Base-by-base conservation (phyloP, 1,139 yeast species). In the Lodderomyces pseudojiufengensis region DNA sequence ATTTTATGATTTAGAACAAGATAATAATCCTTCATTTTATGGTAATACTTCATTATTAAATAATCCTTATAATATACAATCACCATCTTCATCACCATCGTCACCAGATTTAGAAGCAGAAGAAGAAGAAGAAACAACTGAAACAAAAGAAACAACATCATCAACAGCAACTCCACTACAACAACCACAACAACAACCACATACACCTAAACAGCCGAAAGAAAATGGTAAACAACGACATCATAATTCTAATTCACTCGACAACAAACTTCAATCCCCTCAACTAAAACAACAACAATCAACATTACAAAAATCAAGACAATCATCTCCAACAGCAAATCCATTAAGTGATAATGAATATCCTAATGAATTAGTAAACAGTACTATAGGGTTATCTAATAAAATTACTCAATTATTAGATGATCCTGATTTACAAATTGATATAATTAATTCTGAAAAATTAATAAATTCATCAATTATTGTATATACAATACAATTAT, bases 11-110 rank as follows among this genome's bases (percentile, higher is more conserved):
- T 65, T 69, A 33, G 76, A 70, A 44, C 73, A 69, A 47, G 76
- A 70, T 48, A 70, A 70, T 51, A 70, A 70, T 42, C 76, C 76
- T 13, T 68, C 72, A 24, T 62, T 69, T 41, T 70, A 65, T 45
- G 70, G 68, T 18, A 57, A 51, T 41, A 61, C 51, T 29, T 57
- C 63, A 13, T 54, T 55, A 9, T 31, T 60, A 18, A 49, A 46
- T 31, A 60, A 57, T 33, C 64, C 65, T 2, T 59, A 60, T 40
- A 26, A 32, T 18, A 32, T 27, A 27, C 33, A 14, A 3, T 20
- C n/a, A 28, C 29, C 29, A 30, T 32, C 29, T 15, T 9, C 32
- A 12, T 16, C 34, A 4, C 9, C n/a, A 20, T n/a, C 11, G 15
- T 14, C 25, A 27, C 21, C 4, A 29, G 5, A 15, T 22, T n/a